These are phyloP conservation scores for Astragalus glycyphyllos DNA, from an alignment of 306 rosid genomes.

Conservation along the genomic window DNA sequence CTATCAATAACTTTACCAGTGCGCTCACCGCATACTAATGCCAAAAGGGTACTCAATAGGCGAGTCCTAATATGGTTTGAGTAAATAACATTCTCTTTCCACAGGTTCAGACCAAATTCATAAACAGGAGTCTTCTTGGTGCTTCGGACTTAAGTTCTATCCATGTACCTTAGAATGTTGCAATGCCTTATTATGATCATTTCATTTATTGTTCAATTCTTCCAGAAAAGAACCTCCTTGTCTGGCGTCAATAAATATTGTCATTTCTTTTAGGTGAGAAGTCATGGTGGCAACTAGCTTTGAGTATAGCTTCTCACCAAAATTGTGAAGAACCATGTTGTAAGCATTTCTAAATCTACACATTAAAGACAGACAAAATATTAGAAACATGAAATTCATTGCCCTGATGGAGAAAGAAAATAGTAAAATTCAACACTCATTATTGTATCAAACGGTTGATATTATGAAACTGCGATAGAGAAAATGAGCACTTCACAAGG, in stretches of 20 bases:
- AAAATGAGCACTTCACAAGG: too few relatives aligned
- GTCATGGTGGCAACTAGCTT: constrained; percentile 78
- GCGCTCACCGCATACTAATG: constrained; percentile 67
- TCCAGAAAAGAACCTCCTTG: constrained; percentile 80
- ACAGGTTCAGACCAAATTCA: constrained; percentile 80
- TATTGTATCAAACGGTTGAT: too few relatives aligned
- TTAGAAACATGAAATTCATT: too few relatives aligned
- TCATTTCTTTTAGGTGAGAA: constrained; percentile 70
- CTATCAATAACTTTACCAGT: constrained; percentile 78
- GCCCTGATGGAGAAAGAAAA: too few relatives aligned
- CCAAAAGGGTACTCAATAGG: constrained; percentile 66
- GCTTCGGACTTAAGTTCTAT: constrained; percentile 74
- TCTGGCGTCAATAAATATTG: constrained; percentile 67
- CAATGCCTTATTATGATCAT: constrained; percentile 77
- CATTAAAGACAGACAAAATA: too few relatives aligned
- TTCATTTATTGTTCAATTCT: constrained; percentile 85
- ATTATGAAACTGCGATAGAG: too few relatives aligned
- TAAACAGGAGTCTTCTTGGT: constrained; percentile 71
- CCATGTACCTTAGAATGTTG: constrained; percentile 92
- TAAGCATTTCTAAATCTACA: too few relatives aligned
- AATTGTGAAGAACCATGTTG: too few relatives aligned
- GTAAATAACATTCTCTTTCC: constrained; percentile 80
- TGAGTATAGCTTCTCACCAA: constrained; percentile 52
- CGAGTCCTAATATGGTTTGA: constrained; percentile 70
- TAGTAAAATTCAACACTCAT: too few relatives aligned